These are phyloP conservation scores for Gentiana straminea DNA, from an alignment of 257 asterid genomes.

Conservation along the genomic window DNA sequence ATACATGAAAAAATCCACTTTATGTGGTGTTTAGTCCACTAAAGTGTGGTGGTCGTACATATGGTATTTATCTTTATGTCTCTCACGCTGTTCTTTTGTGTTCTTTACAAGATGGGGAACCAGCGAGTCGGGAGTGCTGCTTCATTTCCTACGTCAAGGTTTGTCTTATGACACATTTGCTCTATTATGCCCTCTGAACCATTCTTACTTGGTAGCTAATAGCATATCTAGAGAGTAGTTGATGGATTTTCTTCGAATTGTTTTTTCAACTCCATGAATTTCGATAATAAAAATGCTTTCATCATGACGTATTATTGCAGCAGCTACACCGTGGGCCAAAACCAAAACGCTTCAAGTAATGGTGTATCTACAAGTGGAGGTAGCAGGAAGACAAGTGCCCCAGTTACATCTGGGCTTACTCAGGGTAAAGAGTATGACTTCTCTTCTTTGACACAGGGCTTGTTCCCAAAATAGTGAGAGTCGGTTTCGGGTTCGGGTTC, in stretches of 20 bases:
- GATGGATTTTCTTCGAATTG: not conserved
- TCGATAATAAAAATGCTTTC: not conserved
- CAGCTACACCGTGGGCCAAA: constrained; percentile 34
- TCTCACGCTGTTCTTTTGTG: constrained; percentile 16
- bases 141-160: constrained; percentile 53
- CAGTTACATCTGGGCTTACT: constrained; percentile 38
- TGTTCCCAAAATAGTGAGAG: constrained; percentile 55
- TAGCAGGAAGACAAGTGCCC: constrained; percentile 27
- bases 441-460: constrained; percentile 86
- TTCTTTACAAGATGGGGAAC: constrained; percentile 43
- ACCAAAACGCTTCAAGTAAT: constrained; percentile 34
- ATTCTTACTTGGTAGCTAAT: too few relatives aligned
- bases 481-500: too few relatives aligned
- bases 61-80: not conserved
- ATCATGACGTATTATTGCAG: constrained; percentile 28
- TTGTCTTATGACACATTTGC: constrained; percentile 1
- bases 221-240: not conserved
- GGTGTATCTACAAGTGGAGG: constrained; percentile 38
- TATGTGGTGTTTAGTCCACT: too few relatives aligned
- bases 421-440: constrained; percentile 75
- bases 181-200: too few relatives aligned
- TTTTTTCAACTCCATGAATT: not conserved
- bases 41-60: not conserved
- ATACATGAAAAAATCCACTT: too few relatives aligned
- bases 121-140: constrained; percentile 46